Evolutionary conservation across 1,284 basidiomycete genomes (phyloP).

Genomic region (Fomitopsis pinicola): DNA sequence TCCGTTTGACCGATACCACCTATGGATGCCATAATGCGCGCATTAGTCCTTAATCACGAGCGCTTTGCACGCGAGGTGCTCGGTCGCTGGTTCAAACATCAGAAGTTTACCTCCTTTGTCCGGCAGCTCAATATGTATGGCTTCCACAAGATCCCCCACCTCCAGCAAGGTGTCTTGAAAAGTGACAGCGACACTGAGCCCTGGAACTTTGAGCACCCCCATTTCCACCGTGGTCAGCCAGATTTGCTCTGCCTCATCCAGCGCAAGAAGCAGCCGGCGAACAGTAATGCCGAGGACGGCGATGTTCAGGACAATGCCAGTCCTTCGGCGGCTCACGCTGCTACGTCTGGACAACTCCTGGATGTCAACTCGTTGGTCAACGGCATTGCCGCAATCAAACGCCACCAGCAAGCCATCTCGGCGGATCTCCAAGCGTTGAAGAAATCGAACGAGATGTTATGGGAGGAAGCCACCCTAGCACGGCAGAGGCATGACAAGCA

Average conservation of each 20-base stretch:
- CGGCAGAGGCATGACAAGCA: slow-evolving; percentile 85
- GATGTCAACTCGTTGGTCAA: slow-evolving; percentile 77
- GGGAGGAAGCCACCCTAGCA: slow-evolving; percentile 87
- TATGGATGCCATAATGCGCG: slow-evolving; percentile 7
- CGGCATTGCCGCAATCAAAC: slow-evolving; percentile 86
- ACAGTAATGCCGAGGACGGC: slow-evolving; percentile 26
- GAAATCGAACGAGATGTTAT: slow-evolving; percentile 83
- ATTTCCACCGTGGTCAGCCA: slow-evolving; percentile 88
- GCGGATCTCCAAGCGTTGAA: slow-evolving; percentile 88
- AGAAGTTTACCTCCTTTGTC: slow-evolving; percentile 92
- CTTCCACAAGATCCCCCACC: slow-evolving; percentile 93
- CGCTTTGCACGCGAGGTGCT: slow-evolving; percentile 89
- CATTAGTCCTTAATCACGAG: slow-evolving; percentile 87
- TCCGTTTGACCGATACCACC: background rate
- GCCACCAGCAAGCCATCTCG: slow-evolving; percentile 88
- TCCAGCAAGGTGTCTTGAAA: slow-evolving; percentile 91
- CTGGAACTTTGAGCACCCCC: slow-evolving; percentile 91
- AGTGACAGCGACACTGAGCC: slow-evolving; percentile 82
- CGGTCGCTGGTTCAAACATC: slow-evolving; percentile 95
- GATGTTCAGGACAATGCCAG: slow-evolving; percentile 23
- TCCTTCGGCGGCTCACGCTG: slow-evolving; percentile 16
- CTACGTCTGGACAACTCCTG: slow-evolving; percentile 49
- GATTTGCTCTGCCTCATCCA: slow-evolving; percentile 90
- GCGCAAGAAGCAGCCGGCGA: slow-evolving; percentile 56
- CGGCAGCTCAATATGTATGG: slow-evolving; percentile 98